Percentiles rank a stretch among this genome's conserved stretches.
Evolutionary conservation across 75 land plant species (phyloP).

Genomic region (Pinus tabuliformis): DNA sequence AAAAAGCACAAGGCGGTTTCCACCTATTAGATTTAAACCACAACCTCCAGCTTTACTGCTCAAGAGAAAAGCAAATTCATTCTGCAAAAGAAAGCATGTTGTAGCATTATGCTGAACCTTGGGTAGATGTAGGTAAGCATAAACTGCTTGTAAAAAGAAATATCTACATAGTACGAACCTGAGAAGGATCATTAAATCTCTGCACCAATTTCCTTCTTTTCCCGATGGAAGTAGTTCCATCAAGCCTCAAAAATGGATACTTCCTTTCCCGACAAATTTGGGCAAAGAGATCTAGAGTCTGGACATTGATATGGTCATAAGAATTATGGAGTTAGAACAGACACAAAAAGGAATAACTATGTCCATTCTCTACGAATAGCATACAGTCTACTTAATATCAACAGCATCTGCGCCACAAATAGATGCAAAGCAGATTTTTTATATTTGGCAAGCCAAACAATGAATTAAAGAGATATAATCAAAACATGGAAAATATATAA

Average conservation of each 20-base stretch:
- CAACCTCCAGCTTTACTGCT: conserved; percentile 99
- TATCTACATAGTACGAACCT: conserved; percentile 32
- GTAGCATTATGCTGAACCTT: not conserved
- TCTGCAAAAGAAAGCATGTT: conserved; percentile 41
- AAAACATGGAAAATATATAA: not conserved
- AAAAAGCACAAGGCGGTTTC: conserved; percentile 95
- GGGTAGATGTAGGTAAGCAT: not conserved
- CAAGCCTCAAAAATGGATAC: conserved; percentile 93
- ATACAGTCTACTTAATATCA: not conserved
- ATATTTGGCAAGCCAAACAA: not conserved
- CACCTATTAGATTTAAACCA: conserved; percentile 97
- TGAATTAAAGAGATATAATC: not conserved
- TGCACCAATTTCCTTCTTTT: conserved; percentile 96
- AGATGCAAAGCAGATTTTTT: not conserved
- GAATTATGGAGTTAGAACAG: not conserved
- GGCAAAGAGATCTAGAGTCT: conserved; percentile 96
- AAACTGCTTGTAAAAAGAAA: not conserved
- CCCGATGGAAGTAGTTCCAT: conserved; percentile 86
- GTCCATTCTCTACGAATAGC: not conserved
- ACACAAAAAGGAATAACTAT: not conserved
- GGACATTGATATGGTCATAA: not conserved
- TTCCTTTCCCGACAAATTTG: conserved; percentile 96
- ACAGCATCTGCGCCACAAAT: not conserved
- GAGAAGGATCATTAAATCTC: conserved; percentile 75
- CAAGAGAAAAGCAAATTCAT: conserved; percentile 93